A percentile compares a stretch with the other conserved stretches of the same genome.
phyloP scores from a whole-genome alignment of 2,329 filamentous ascomycete species.

The Paramyrothecium sp. region DNA sequence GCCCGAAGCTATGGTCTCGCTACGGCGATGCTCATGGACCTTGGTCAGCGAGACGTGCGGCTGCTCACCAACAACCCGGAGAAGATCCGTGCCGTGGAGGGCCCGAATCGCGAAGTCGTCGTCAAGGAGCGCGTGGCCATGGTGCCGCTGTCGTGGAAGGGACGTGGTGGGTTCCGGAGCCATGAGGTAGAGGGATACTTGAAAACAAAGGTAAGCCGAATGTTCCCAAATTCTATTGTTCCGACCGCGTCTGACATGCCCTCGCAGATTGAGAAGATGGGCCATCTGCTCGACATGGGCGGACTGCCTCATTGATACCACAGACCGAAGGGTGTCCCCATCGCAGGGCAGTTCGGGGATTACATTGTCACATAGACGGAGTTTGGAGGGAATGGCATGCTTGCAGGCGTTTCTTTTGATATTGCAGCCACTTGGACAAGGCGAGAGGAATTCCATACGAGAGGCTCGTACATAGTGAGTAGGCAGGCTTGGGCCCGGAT shows the following conservation, averaged over 20 bases:
- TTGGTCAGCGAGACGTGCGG: conserved; percentile 75
- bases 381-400: conserved; percentile 3
- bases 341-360: neutral
- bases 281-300: conserved; percentile 68
- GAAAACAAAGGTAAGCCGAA: conserved; percentile 76
- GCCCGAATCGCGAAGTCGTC: conserved; percentile 80
- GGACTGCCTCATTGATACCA: neutral
- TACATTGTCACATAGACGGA: conserved; percentile 9
- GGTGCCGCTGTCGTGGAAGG: conserved; percentile 93
- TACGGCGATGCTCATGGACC: conserved; percentile 87
- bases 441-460: neutral
- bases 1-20: conserved; percentile 94
- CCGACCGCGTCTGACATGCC: too few species aligned
- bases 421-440: neutral
- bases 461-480: neutral
- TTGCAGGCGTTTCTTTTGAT: neutral
- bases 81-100: conserved; percentile 92
- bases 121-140: conserved; percentile 92
- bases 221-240: neutral
- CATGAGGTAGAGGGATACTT: conserved; percentile 92
- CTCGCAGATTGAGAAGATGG: conserved; percentile 79
- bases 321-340: neutral
- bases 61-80: conserved; percentile 96
- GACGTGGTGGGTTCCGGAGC: conserved; percentile 78
- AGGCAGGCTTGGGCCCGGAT: too few species aligned